Conservation (phyloP, 352 stramenopile species). For the Globisporangium spiculum region DNA sequence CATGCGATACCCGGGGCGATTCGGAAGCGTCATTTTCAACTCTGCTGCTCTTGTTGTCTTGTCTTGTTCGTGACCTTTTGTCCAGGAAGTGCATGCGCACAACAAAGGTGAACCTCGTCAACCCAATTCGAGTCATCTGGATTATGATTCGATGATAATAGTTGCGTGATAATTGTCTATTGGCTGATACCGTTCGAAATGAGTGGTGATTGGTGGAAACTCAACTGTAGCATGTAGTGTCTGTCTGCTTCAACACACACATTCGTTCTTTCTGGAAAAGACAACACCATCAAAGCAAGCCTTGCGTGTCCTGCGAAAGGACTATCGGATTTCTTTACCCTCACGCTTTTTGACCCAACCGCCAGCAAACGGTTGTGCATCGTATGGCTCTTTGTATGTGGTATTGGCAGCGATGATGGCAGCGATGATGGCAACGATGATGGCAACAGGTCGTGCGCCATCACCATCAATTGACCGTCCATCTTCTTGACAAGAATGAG, state of each 20-base stretch:
- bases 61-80: background rate
- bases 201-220: conserved; percentile 17
- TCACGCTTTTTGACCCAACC: conserved; percentile 8
- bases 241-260: conserved; percentile 6
- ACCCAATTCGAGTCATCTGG: background rate
- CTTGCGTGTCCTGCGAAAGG: background rate
- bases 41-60: conserved; percentile 19
- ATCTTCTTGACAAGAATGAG: background rate
- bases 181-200: background rate
- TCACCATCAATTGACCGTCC: background rate
- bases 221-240: background rate
- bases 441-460: background rate
- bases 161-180: background rate
- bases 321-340: background rate
- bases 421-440: background rate
- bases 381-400: background rate
- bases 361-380: background rate
- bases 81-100: background rate
- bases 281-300: background rate
- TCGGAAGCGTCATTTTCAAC: conserved; percentile 59
- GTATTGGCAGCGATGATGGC: background rate
- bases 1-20: conserved; percentile 34
- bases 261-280: conserved; percentile 1
- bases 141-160: conserved; percentile 1
- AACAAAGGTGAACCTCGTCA: background rate